Conservation (phyloP, 257 asterid species). For the Capsicum pubescens region DNA sequence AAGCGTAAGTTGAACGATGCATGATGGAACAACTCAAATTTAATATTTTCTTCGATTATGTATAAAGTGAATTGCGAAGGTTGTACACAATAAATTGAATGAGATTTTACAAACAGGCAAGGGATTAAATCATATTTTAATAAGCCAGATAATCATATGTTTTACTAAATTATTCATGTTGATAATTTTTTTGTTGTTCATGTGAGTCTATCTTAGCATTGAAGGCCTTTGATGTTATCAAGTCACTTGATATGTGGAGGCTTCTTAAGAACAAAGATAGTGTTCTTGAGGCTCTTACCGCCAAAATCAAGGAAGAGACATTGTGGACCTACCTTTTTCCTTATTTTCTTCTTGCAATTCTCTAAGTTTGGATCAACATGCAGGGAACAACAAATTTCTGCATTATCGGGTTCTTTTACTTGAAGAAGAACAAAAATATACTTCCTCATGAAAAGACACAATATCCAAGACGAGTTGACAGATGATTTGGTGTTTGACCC, state of each 20-base stretch:
- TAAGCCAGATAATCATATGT: neutral
- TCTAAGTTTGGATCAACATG: too few species aligned
- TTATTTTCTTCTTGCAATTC: conserved; percentile 43
- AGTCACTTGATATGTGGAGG: conserved; percentile 82
- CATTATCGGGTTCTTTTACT: too few species aligned
- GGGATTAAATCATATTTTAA: neutral
- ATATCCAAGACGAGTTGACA: too few species aligned
- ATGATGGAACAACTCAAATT: too few species aligned
- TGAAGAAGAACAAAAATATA: too few species aligned
- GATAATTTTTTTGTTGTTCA: neutral
- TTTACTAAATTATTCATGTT: neutral
- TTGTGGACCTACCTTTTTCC: conserved; percentile 83
- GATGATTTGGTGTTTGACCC: too few species aligned
- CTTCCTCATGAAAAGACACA: too few species aligned
- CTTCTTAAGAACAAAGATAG: conserved; percentile 63
- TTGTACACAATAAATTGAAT: too few species aligned
- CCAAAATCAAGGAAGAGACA: conserved; percentile 87
- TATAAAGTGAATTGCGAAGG: too few species aligned
- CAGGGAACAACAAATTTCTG: too few species aligned
- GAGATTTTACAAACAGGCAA: neutral
- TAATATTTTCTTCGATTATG: too few species aligned
- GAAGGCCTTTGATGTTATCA: conserved; percentile 65
- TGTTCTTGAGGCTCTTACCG: conserved; percentile 75
- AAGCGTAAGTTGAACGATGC: too few species aligned
- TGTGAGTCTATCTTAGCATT: neutral